Evolutionary conservation across 2,329 filamentous ascomycete genomes (phyloP).

Genomic region (Colletotrichum sp.): DNA sequence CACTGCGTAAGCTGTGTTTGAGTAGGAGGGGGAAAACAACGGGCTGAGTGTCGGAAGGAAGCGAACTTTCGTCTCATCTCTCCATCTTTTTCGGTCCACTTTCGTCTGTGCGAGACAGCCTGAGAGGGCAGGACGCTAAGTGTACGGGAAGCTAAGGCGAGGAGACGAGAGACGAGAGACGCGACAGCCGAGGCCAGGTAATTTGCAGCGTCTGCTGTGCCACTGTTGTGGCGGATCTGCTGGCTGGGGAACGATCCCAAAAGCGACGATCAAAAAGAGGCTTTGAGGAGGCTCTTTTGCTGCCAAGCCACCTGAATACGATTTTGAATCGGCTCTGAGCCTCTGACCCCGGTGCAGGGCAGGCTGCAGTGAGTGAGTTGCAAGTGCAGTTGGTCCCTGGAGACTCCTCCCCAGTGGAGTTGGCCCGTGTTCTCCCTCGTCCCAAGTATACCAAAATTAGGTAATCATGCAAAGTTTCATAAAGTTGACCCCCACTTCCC

Average conservation of each 20-base stretch:
- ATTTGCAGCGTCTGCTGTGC: neutral
- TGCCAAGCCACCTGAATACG: neutral
- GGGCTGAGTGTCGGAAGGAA: slow-evolving; percentile 11
- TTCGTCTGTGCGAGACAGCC: neutral
- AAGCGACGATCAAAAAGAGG: neutral
- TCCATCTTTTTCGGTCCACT: neutral
- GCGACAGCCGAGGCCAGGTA: neutral
- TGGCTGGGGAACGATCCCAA: neutral
- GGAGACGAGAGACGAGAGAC: neutral
- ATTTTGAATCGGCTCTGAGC: neutral
- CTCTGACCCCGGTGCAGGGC: neutral
- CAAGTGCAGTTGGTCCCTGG: neutral
- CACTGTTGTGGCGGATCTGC: neutral
- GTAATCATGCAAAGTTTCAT: neutral
- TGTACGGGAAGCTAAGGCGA: neutral
- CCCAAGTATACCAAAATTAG: slow-evolving; percentile 6
- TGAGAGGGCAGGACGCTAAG: neutral
- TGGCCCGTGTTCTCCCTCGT: neutral
- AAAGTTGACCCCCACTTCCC: neutral
- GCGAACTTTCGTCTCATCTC: slow-evolving; percentile 4
- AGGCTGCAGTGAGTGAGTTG: neutral
- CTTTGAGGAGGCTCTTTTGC: neutral
- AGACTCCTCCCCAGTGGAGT: neutral
- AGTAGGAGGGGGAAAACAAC: neutral
- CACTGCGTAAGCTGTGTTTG: slow-evolving; percentile 3